A percentile compares a stretch with the other conserved stretches of the same genome.
Conservation (phyloP, 495 filamentous ascomycete genomes). For the Immersiella caudata region DNA sequence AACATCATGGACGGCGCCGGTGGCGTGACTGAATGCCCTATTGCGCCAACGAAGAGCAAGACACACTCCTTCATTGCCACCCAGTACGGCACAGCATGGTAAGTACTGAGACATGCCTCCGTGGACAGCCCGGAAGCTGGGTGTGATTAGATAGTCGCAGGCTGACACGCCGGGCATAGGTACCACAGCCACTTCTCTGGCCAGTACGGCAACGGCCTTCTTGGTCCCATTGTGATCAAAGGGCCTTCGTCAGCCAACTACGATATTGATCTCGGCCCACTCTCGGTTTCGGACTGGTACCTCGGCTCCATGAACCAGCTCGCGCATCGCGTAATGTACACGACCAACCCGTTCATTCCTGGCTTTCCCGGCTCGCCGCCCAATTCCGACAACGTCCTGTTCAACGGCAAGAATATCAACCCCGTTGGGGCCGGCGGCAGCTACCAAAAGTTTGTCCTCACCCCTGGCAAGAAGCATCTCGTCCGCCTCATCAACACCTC, state of each 20-base stretch:
- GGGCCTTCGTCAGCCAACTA: constrained; percentile 57
- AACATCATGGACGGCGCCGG: constrained; percentile 49
- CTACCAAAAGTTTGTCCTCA: constrained; percentile 40
- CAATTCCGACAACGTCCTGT: constrained; percentile 35
- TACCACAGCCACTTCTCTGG: constrained; percentile 60
- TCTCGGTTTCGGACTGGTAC: constrained; percentile 50
- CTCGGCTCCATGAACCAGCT: constrained; percentile 36
- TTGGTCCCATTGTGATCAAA: constrained; percentile 58
- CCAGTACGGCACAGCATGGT: constrained; percentile 49
- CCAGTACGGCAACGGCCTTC: constrained; percentile 54
- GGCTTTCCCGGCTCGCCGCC: constrained; percentile 39
- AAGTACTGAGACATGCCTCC: constrained; percentile 4
- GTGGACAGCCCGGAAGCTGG: background rate
- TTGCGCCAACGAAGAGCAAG: constrained; percentile 46
- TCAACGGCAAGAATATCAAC: constrained; percentile 49
- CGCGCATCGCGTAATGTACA: constrained; percentile 26
- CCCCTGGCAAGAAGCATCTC: constrained; percentile 47
- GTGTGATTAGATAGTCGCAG: background rate
- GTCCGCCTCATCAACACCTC: constrained; percentile 57
- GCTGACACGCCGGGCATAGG: constrained; percentile 27
- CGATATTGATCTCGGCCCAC: constrained; percentile 53
- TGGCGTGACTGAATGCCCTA: constrained; percentile 54
- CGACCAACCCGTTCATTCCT: constrained; percentile 34
- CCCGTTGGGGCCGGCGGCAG: constrained; percentile 34
- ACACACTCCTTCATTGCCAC: constrained; percentile 55